Evolutionary conservation across 768 basidiomycete species (phyloP).

Genomic region (Psilocybe cubensis): DNA sequence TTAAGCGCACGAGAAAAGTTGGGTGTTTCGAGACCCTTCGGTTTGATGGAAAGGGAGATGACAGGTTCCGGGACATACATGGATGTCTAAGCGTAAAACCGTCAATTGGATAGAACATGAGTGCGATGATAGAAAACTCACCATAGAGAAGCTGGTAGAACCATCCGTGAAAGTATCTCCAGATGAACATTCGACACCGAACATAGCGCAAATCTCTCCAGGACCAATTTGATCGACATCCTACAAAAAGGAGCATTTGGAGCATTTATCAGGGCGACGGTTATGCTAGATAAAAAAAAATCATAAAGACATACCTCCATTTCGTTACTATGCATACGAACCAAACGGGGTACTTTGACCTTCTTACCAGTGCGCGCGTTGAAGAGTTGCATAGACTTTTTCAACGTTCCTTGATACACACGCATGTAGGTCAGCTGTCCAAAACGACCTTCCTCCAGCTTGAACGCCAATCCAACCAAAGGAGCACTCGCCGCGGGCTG

Average conservation of each 20-base stretch:
- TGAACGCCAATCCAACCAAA: slow-evolving; percentile 94
- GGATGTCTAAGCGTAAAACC: slow-evolving; percentile 64
- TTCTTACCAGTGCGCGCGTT: slow-evolving; percentile 96
- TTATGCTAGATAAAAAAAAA: neutral
- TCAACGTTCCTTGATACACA: slow-evolving; percentile 94
- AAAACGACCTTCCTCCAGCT: slow-evolving; percentile 96
- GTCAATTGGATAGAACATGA: too few relatives aligned
- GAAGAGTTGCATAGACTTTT: slow-evolving; percentile 82
- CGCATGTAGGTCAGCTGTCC: slow-evolving; percentile 99
- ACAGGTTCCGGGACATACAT: slow-evolving; percentile 99
- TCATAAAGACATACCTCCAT: slow-evolving; percentile 77
- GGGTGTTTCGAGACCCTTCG: slow-evolving; percentile 89
- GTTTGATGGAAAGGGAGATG: slow-evolving; percentile 93
- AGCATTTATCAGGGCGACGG: too few relatives aligned
- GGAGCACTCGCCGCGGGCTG: slow-evolving; percentile 85
- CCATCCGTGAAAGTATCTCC: slow-evolving; percentile 98
- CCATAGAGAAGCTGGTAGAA: slow-evolving; percentile 90
- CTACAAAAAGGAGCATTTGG: slow-evolving; percentile 48
- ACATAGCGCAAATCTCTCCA: slow-evolving; percentile 99
- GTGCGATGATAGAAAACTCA: too few relatives aligned
- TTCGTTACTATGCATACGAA: slow-evolving; percentile 98
- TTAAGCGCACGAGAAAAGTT: slow-evolving; percentile 97
- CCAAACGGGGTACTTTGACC: slow-evolving; percentile 94
- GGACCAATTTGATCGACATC: slow-evolving; percentile 94
- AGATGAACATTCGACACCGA: slow-evolving; percentile 97